Percentiles rank a stretch among this genome's conserved stretches.
Evolutionary conservation across 1,284 basidiomycete species (phyloP).

Genomic region (Trichosporon asahii): DNA sequence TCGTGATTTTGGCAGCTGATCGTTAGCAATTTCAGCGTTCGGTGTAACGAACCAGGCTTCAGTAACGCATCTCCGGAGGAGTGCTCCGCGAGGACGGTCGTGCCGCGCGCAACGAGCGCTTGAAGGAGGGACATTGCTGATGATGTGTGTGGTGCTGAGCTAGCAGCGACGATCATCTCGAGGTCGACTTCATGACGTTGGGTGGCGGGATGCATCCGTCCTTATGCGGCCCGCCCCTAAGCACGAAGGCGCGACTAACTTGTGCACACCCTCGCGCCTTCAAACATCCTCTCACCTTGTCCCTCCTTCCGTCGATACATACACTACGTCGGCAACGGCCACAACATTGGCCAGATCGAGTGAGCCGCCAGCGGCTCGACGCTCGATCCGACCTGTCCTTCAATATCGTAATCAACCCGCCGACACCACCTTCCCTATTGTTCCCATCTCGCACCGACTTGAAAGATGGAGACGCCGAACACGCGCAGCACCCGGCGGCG

Average conservation of each 20-base stretch:
- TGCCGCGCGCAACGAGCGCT: slow-evolving; percentile 76
- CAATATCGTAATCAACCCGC: neutral
- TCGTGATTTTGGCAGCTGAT: slow-evolving; percentile 74
- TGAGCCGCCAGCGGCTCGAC: neutral
- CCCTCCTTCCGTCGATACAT: neutral
- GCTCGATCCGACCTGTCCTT: neutral
- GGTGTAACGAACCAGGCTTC: slow-evolving; percentile 65
- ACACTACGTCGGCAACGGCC: neutral
- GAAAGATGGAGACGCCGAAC: slow-evolving; percentile 19
- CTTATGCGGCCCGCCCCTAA: neutral
- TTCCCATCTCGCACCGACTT: neutral
- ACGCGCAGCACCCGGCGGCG: slow-evolving; percentile 21
- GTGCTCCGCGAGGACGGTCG: slow-evolving; percentile 77
- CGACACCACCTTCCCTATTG: neutral
- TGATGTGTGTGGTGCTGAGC: neutral
- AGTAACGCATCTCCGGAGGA: slow-evolving; percentile 73
- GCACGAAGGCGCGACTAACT: neutral
- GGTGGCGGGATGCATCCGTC: slow-evolving; percentile 10
- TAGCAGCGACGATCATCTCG: slow-evolving; percentile 1
- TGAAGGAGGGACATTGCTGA: slow-evolving; percentile 60
- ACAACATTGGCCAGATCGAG: neutral
- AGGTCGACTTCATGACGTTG: neutral
- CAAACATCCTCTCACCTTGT: neutral
- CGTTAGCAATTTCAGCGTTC: neutral
- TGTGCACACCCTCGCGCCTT: neutral